These are phyloP conservation scores for Kwoniella dendrophila DNA, from an alignment of 768 basidiomycete genomes.

Conservation along the genomic window DNA sequence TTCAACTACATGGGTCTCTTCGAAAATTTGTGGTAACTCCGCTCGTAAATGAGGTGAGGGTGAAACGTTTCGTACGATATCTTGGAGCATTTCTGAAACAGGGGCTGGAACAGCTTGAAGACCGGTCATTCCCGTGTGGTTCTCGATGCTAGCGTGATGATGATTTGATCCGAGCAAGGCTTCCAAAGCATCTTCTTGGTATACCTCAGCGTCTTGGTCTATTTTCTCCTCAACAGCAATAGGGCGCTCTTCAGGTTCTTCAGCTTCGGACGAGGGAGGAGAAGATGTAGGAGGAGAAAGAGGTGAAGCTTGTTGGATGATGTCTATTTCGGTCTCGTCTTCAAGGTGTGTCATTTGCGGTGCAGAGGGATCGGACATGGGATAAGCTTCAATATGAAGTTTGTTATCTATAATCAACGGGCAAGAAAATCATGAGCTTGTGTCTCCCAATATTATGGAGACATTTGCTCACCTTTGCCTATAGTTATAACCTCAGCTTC, in stretches of 20 bases:
- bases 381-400: conserved; percentile 31
- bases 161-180: not conserved
- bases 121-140: not conserved
- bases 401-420: conserved; percentile 21
- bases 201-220: not conserved
- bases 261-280: not conserved
- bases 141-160: not conserved
- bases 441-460: not conserved
- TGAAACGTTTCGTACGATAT: too few relatives aligned
- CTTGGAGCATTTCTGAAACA: too few relatives aligned
- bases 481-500: conserved; percentile 44
- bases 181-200: conserved; percentile 12
- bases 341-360: conserved; percentile 37
- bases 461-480: conserved; percentile 31
- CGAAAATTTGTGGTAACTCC: too few relatives aligned
- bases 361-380: conserved; percentile 40
- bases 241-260: not conserved
- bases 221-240: not conserved
- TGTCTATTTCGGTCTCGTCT: conserved; percentile 36
- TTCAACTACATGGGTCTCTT: too few relatives aligned
- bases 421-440: not conserved
- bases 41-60: too few relatives aligned
- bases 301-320: conserved; percentile 16
- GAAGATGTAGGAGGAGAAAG: not conserved
- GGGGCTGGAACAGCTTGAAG: not conserved